Evolutionary conservation across 1,284 basidiomycete genomes (phyloP), one percentile per base, ranked within the genome.

Genomic region (Cutaneotrichosporon spelunceum): DNA sequence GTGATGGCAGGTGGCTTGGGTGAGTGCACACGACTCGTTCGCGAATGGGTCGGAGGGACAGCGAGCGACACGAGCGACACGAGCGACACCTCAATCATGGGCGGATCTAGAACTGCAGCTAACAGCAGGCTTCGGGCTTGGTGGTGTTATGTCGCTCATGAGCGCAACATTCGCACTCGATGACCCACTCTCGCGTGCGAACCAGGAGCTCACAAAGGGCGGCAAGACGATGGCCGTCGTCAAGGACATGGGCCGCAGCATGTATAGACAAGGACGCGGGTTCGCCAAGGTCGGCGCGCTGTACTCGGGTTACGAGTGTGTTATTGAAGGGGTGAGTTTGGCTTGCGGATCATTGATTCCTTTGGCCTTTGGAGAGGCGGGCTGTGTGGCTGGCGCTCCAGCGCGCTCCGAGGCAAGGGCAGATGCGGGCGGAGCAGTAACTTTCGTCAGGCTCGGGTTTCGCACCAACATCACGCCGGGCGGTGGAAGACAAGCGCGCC

Each of bases 121-220:
- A 14, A 64, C 63, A 11, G 3, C 60, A 90, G 95, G 93, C 62
- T 88, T 98, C 72, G 93, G 84, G 13, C 84, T 98, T 53, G 96
- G 95, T 66, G 94, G 88, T 30, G 94, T 98, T 82, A 93, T 99
- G 81, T 91, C 92, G 1, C 84, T 99, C 65, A 95, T 99, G 93
- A 92, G 90, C 48, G 84, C 93, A 14, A 93, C 91, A 33, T 95
- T 99, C 74, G 89, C 90, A 27, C 93, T 96, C 72, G 95, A 98
- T 77, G 95, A 98, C 77, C 95, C 95, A 7, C 81, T 92, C 54
- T 83, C 91, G 42, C 86, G 90, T 53, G 82, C 86, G 53, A 85
- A 86, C 14, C 64, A 68, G 27, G 68, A 79, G 58, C 62, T 78
- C 26, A 61, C 64, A 47, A 60, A 62, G 23, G 75, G 77, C 2